These are phyloP conservation scores for Simmondsia chinensis DNA, from an alignment of 148 eudicot genomes.

Conservation along the genomic window DNA sequence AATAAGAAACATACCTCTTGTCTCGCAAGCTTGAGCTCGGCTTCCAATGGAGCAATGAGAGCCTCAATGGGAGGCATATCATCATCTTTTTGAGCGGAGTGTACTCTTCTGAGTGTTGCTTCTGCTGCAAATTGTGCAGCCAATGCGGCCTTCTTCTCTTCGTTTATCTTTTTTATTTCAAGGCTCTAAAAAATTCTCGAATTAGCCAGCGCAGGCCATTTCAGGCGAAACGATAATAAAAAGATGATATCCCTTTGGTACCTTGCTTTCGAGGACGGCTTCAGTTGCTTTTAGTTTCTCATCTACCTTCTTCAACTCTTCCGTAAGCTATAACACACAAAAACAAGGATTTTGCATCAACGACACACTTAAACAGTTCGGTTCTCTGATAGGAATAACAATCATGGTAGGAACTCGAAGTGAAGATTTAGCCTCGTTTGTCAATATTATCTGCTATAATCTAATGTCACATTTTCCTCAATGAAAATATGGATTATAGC, in stretches of 20 bases:
- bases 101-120: slow-evolving; percentile 97
- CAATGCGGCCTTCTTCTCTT: slow-evolving; percentile 80
- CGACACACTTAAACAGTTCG: too few relatives aligned
- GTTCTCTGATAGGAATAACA: too few relatives aligned
- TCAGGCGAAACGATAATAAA: background rate
- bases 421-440: too few relatives aligned
- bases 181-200: slow-evolving; percentile 50
- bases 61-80: slow-evolving; percentile 98
- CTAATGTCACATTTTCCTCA: too few relatives aligned
- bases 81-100: slow-evolving; percentile 92
- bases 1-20: slow-evolving; percentile 42
- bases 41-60: slow-evolving; percentile 89
- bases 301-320: slow-evolving; percentile 63
- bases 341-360: slow-evolving; percentile 3
- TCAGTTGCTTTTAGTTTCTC: slow-evolving; percentile 76
- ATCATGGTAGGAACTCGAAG: too few relatives aligned
- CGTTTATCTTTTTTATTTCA: slow-evolving; percentile 74
- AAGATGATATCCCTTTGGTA: slow-evolving; percentile 8
- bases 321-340: slow-evolving; percentile 52
- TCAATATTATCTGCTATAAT: too few relatives aligned
- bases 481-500: too few relatives aligned
- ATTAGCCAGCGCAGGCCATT: slow-evolving; percentile 5
- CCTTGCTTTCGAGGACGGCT: slow-evolving; percentile 87
- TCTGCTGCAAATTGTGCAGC: slow-evolving; percentile 98
- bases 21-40: slow-evolving; percentile 77